These are phyloP conservation scores for Candida schatavii DNA, from an alignment of 805 yeast genomes.

Conservation along the genomic window DNA sequence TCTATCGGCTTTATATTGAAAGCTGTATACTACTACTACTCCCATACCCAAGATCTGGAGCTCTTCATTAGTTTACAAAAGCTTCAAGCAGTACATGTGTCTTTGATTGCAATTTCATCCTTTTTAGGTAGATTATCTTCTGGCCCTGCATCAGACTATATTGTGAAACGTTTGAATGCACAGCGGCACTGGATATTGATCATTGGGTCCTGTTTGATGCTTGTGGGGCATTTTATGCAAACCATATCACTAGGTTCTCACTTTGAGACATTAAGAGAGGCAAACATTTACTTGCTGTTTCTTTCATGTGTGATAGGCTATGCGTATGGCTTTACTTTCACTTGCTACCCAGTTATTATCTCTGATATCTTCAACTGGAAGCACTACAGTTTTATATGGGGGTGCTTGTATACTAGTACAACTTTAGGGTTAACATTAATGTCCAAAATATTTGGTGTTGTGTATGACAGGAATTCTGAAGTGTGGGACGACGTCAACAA, in stretches of 20 bases:
- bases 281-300: slow-evolving; percentile 19
- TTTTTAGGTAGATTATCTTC: slow-evolving; percentile 30
- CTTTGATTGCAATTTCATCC: slow-evolving; percentile 29
- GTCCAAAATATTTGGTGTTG: slow-evolving; percentile 29
- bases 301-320: slow-evolving; percentile 29
- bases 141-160: slow-evolving; percentile 30
- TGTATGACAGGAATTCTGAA: slow-evolving; percentile 25
- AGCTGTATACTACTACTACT: slow-evolving; percentile 24
- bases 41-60: slow-evolving; percentile 1
- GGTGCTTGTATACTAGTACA: slow-evolving; percentile 30
- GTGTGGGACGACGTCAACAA: slow-evolving; percentile 13
- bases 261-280: slow-evolving; percentile 10
- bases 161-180: slow-evolving; percentile 19
- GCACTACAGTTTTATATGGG: slow-evolving; percentile 34
- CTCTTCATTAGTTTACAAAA: slow-evolving; percentile 11
- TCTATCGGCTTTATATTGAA: slow-evolving; percentile 31
- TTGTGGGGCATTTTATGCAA: slow-evolving; percentile 24
- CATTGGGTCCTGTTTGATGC: slow-evolving; percentile 27
- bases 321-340: slow-evolving; percentile 33
- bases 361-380: slow-evolving; percentile 32
- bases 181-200: slow-evolving; percentile 34
- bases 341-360: slow-evolving; percentile 32
- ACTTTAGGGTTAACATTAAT: slow-evolving; percentile 29
- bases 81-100: slow-evolving; percentile 33
- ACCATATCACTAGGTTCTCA: slow-evolving; percentile 14